Evolutionary conservation across 2,329 filamentous ascomycete species (phyloP), one percentile per base, ranked within the genome.

Genomic region (Tricladium varicosporioides): DNA sequence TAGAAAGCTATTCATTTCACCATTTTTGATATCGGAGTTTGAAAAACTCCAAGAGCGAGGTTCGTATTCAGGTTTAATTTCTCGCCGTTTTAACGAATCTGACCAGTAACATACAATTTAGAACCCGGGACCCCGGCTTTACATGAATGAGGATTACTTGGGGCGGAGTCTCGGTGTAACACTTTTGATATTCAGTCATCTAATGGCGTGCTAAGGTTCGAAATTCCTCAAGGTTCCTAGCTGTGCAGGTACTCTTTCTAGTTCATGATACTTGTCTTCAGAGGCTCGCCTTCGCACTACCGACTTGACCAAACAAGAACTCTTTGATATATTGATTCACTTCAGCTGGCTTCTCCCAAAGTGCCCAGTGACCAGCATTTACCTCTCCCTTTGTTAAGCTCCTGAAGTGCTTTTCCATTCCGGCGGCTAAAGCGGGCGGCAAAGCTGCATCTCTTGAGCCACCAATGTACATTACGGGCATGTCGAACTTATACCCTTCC

Each of bases 331-430:
- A 75, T 50, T 69, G 71, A 72, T 97, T 97, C 2, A 91, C 83
- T 65, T 87, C 83, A 18, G 79, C 81, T 0, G 87, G 80, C 61
- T 82, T 83, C 76, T 96, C 84, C 77, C 84, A 86, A 69, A 96
- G 74, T 47, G 87, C 89, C 93, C 93, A 97, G 73, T 97, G 94
- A 15, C 80, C 77, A 0, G 87, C 80, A 36, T 86, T 73, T 54
- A 96, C 86, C 70, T 89, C 83, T 8, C 75, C 79, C 59, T 80
- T 78, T 7, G 82, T 88, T 67, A 95, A 72, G 48, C 55, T 64
- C 27, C 84, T 79, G 58, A 93, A 84, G 60, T 77, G 75, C 62
- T 78, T 76, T 16, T 85, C 85, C 91, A 96, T 96, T 0, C 82
- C 82, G 19, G 73, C 74, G 1, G 87, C 81, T 82, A 97, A 83